These are phyloP conservation scores for Xerocomus cyaneibrunnescens DNA, from an alignment of 1,284 basidiomycete genomes.

Conservation along the genomic window DNA sequence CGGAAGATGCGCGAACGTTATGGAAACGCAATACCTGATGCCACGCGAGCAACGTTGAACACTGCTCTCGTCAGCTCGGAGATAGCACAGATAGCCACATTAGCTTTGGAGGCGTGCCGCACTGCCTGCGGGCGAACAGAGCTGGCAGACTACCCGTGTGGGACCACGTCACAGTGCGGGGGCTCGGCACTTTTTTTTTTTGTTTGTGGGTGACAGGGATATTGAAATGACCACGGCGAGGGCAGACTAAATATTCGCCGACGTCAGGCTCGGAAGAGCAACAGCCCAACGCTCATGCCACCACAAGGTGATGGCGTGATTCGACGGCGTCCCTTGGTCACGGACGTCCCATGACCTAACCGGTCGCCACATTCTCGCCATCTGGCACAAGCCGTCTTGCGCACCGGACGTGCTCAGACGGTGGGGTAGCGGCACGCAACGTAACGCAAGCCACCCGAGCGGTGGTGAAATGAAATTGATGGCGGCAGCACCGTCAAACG, in stretches of 20 bases:
- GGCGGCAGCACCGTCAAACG: constrained; percentile 9
- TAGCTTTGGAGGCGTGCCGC: too few relatives aligned
- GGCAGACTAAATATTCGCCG: constrained; percentile 1
- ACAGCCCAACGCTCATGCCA: background rate
- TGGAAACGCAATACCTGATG: background rate
- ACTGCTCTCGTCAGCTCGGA: background rate
- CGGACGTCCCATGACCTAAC: constrained; percentile 1
- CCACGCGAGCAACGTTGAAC: background rate
- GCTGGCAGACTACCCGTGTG: background rate
- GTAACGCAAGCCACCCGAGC: background rate
- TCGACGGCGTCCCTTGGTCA: constrained; percentile 4
- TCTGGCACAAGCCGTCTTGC: constrained; percentile 2
- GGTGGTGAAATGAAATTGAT: background rate
- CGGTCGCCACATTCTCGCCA: constrained; percentile 18
- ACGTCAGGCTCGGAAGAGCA: background rate
- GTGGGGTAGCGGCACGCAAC: background rate
- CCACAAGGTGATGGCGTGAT: constrained; percentile 17
- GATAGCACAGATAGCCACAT: background rate
- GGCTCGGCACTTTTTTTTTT: background rate
- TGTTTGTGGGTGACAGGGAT: background rate
- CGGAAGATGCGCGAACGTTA: constrained; percentile 6
- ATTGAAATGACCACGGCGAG: background rate
- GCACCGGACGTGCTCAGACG: background rate
- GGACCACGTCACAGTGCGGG: background rate
- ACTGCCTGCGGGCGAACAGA: background rate